Base-by-base conservation (phyloP, 2,329 filamentous ascomycete species). In the Aspergillus bombycis region DNA sequence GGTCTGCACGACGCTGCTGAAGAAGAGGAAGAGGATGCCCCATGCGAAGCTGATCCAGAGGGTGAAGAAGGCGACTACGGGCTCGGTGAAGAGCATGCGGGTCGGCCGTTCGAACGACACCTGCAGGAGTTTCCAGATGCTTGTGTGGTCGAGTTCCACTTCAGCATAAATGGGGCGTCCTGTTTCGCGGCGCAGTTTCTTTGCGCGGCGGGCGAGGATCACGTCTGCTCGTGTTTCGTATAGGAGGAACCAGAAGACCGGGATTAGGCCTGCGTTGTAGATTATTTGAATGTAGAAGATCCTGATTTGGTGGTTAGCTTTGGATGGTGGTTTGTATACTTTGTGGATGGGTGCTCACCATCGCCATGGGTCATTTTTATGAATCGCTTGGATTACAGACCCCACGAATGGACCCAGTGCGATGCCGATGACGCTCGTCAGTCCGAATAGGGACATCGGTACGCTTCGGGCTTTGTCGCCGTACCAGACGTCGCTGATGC, bases 221-320 rank as follows among this genome's bases (percentile, higher is more conserved):
- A 81, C 78, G 59, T 81, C 78, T 11, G 74, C 75, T 19, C 80
- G 75, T 2, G 79, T 81, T 61, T 81, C 79, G 10, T 73, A 71
- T n/a, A 81, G 74, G 41, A 81, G 69, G 4, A 82, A 60, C 68
- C 74, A 78, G 53, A 83, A 74, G 1, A 81, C 54, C 0, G 80
- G 79, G 2, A 81, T 75, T 11, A 80, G 66, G 0, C 70, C 79
- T 2, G 76, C 77, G 43, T 80, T 79, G 64, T 80, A 78, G 54
- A 81, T 78, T 41, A 82, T 80, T 23, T 82, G 80, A 30, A 79
- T 72, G 38, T 79, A 75, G 64, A 80, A 83, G 50, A 82, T 81
- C 34, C 34, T 36, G 34, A 14, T 36, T 36, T 3, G 34, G 34
- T 36, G 14, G 34, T 36, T 36, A 36, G 34, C 2, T 16, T 36